These are phyloP conservation scores for Eucalyptus cloeziana DNA, from an alignment of 345 rosid genomes.

Conservation along the genomic window DNA sequence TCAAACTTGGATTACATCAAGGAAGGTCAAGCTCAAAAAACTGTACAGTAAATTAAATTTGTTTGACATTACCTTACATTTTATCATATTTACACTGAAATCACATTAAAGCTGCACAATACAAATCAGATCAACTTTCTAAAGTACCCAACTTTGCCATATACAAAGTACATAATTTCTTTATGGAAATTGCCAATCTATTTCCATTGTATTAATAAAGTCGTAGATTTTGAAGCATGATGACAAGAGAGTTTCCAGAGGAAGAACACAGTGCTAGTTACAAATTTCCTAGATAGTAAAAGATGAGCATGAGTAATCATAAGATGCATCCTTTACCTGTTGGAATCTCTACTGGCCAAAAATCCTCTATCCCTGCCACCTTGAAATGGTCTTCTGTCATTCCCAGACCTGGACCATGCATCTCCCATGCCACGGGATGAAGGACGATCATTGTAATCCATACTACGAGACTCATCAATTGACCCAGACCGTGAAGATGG, in stretches of 20 bases:
- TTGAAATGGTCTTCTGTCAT: slow-evolving; percentile 68
- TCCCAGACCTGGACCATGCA: slow-evolving; percentile 51
- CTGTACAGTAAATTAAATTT: not conserved
- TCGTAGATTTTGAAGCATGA: not conserved
- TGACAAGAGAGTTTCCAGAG: not conserved
- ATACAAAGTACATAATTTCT: not conserved
- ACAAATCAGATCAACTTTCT: not conserved
- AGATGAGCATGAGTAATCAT: not conserved
- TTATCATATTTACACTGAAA: not conserved
- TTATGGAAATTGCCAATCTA: not conserved
- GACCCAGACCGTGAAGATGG: slow-evolving; percentile 81
- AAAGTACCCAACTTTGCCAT: not conserved
- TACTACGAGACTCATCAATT: slow-evolving; percentile 50
- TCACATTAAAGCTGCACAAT: not conserved
- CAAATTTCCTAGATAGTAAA: not conserved
- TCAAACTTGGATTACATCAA: not conserved
- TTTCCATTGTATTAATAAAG: not conserved
- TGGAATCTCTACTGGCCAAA: slow-evolving; percentile 51
- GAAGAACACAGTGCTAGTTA: not conserved
- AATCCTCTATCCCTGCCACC: slow-evolving; percentile 83
- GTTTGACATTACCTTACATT: not conserved
- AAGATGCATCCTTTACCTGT: slow-evolving; percentile 36
- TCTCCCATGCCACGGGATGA: slow-evolving; percentile 67
- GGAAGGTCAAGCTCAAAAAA: not conserved
- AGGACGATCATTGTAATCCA: slow-evolving; percentile 70